These are phyloP conservation scores for Suillus subaureus DNA, from an alignment of 768 basidiomycete species.

Conservation along the genomic window DNA sequence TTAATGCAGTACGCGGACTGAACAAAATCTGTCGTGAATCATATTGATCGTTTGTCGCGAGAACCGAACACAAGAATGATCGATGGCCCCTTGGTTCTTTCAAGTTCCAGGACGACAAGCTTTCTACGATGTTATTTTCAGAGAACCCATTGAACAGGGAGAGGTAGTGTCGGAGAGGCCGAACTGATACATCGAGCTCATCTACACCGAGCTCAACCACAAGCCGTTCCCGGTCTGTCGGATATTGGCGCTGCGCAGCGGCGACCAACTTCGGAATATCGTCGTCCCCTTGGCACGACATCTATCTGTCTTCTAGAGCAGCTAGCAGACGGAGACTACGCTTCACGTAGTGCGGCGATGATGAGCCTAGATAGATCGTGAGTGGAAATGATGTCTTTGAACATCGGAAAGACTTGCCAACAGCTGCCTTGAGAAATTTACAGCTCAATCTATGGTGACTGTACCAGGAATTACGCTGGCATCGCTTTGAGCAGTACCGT, in stretches of 20 bases:
- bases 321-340: conserved; percentile 1
- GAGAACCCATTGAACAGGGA: not conserved
- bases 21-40: not conserved
- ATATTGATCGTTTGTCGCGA: not conserved
- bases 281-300: not conserved
- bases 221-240: not conserved
- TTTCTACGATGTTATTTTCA: not conserved
- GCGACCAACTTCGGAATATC: not conserved
- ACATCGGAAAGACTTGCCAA: not conserved
- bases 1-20: not conserved
- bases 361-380: not conserved
- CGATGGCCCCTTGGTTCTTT: not conserved
- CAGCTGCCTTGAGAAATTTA: conserved; percentile 1
- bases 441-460: not conserved
- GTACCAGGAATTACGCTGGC: conserved; percentile 3
- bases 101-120: not conserved
- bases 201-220: not conserved
- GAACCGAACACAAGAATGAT: not conserved
- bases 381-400: not conserved
- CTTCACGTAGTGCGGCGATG: not conserved
- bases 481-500: conserved; percentile 1
- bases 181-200: not conserved
- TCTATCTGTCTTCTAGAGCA: not conserved
- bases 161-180: conserved; percentile 2
- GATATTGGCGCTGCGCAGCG: not conserved